Conservation (phyloP, 306 rosid species). For the Cicer yamashitae region DNA sequence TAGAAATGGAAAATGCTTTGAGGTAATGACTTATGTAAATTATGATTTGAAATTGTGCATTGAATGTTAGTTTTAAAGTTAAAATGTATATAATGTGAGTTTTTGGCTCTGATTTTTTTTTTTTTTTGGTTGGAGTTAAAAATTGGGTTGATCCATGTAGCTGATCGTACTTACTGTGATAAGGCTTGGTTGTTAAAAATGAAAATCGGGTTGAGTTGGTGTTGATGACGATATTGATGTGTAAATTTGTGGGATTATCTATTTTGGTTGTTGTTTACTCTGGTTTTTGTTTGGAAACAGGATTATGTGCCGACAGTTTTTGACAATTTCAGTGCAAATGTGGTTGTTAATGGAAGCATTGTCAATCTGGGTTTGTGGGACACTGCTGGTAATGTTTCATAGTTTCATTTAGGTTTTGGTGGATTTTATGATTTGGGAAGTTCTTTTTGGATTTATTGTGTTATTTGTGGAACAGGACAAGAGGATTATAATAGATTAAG, state of each 20-base stretch:
- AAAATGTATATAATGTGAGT: neutral
- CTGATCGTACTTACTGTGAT: too few species aligned
- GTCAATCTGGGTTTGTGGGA: conserved; percentile 99
- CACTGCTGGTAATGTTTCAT: conserved; percentile 84
- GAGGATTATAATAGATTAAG: conserved; percentile 76
- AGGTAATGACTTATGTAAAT: neutral
- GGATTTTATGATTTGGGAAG: neutral
- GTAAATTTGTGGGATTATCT: neutral
- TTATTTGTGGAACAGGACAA: conserved; percentile 62
- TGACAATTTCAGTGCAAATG: conserved; percentile 98
- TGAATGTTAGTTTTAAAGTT: neutral
- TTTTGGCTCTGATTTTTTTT: conserved; percentile 23
- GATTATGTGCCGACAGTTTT: conserved; percentile 97
- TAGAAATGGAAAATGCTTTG: neutral
- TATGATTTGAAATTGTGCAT: neutral
- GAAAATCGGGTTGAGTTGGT: neutral
- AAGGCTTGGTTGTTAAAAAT: too few species aligned
- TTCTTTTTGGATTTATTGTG: conserved; percentile 51
- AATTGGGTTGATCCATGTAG: neutral
- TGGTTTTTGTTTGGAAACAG: conserved; percentile 60
- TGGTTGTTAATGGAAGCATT: conserved; percentile 94
- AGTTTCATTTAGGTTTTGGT: conserved; percentile 25
- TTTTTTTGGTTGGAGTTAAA: neutral
- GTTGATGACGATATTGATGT: neutral
- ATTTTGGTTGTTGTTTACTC: neutral